Percentiles rank a stretch among this genome's conserved stretches.
phyloP scores from a whole-genome alignment of 495 filamentous ascomycete genomes.

The Penicillium atrosanguineum region DNA sequence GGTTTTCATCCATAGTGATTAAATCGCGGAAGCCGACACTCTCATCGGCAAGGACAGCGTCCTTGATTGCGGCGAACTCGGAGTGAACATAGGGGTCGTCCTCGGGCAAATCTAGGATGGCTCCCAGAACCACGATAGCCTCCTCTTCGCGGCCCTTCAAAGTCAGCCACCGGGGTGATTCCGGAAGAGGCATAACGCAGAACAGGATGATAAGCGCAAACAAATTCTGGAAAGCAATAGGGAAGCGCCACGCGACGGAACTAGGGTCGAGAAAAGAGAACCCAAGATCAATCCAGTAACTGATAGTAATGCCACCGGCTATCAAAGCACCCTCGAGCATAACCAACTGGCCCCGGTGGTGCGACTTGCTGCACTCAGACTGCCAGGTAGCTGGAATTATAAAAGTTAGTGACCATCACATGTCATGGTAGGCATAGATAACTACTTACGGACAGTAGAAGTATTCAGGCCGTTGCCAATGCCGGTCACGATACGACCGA shows the following conservation, averaged over 20 bases:
- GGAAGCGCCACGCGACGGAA: conserved; percentile 37
- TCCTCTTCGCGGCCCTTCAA: conserved; percentile 36
- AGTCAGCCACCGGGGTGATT: conserved; percentile 46
- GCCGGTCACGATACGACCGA: conserved; percentile 64
- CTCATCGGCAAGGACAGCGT: conserved; percentile 66
- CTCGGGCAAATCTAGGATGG: conserved; percentile 27
- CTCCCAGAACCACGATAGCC: conserved; percentile 33
- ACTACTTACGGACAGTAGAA: conserved; percentile 36
- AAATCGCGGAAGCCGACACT: conserved; percentile 62
- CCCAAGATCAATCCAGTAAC: conserved; percentile 49
- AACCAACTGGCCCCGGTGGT: conserved; percentile 24
- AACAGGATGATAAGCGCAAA: conserved; percentile 34
- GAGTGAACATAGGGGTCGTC: conserved; percentile 48
- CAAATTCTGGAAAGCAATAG: conserved; percentile 37
- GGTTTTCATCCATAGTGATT: conserved; percentile 68
- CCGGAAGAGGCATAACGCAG: conserved; percentile 33
- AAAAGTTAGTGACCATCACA: background rate
- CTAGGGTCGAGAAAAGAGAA: conserved; percentile 36
- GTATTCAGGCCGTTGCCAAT: conserved; percentile 60
- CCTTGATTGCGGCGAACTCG: conserved; percentile 70
- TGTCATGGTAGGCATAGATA: background rate
- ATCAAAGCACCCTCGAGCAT: conserved; percentile 37
- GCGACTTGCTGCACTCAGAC: conserved; percentile 37
- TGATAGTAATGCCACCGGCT: conserved; percentile 43
- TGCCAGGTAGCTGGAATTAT: conserved; percentile 31